These are phyloP conservation scores for Ustilago loliicola DNA, from an alignment of 1,284 basidiomycete species.

Conservation along the genomic window DNA sequence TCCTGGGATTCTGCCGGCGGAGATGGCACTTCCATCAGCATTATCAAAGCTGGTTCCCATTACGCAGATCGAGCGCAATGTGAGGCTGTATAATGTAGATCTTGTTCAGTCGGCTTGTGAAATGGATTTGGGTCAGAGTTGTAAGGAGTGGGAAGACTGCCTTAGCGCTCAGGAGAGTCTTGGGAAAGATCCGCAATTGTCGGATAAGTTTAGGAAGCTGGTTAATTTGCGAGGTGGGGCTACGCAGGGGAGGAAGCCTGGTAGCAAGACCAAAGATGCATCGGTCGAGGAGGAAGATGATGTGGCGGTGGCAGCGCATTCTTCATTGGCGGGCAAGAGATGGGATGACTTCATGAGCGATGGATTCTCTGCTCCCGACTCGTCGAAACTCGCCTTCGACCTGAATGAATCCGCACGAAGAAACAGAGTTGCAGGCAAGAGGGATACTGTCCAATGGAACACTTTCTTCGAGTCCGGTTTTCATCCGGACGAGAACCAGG, in stretches of 20 bases:
- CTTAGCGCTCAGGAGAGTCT: constrained; percentile 22
- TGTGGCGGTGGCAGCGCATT: constrained; percentile 42
- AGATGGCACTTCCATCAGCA: constrained; percentile 44
- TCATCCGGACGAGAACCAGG: constrained; percentile 27
- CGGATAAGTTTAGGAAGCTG: constrained; percentile 65
- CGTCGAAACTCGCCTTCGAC: constrained; percentile 64
- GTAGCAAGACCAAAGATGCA: background rate
- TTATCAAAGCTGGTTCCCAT: constrained; percentile 60
- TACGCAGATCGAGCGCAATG: constrained; percentile 63
- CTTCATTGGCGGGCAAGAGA: constrained; percentile 57
- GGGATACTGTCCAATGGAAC: constrained; percentile 63
- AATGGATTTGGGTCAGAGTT: constrained; percentile 41
- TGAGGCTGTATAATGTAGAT: constrained; percentile 64
- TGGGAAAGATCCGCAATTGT: constrained; percentile 63
- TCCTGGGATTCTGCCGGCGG: constrained; percentile 57
- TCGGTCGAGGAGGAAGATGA: constrained; percentile 20
- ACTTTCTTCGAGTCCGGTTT: constrained; percentile 64
- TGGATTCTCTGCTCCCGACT: constrained; percentile 65
- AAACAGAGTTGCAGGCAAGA: constrained; percentile 35
- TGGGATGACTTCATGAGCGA: constrained; percentile 65
- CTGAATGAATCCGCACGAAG: constrained; percentile 63
- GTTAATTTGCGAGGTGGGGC: constrained; percentile 58
- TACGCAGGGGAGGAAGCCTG: constrained; percentile 31
- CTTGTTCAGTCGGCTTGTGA: constrained; percentile 64
- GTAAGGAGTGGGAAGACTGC: constrained; percentile 61